These are phyloP conservation scores for Colletotrichum chlorophyti DNA, from an alignment of 2,329 filamentous ascomycete genomes.

Conservation along the genomic window DNA sequence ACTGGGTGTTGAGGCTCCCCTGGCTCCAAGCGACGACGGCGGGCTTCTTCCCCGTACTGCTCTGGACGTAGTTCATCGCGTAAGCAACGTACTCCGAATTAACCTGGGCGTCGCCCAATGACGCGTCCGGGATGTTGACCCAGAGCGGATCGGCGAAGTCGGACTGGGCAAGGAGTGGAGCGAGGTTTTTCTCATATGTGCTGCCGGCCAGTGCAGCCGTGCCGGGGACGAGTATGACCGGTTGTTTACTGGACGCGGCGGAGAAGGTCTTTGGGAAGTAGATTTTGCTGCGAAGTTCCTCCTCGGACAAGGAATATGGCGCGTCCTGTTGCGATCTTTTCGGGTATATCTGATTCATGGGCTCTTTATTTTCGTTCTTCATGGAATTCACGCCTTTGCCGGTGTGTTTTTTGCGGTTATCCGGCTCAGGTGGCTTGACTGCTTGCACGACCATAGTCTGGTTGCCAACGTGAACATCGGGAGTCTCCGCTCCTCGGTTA, in stretches of 20 bases:
- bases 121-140: slow-evolving; percentile 59
- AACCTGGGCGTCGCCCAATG: slow-evolving; percentile 54
- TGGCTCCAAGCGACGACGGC: slow-evolving; percentile 61
- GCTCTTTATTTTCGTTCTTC: slow-evolving; percentile 1
- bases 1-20: slow-evolving; percentile 60
- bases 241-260: slow-evolving; percentile 46
- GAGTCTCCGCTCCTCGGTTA: background rate
- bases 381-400: background rate
- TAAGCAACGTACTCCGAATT: slow-evolving; percentile 64
- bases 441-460: background rate
- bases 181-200: slow-evolving; percentile 54
- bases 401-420: background rate
- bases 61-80: slow-evolving; percentile 62
- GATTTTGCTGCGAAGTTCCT: slow-evolving; percentile 55
- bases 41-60: slow-evolving; percentile 45
- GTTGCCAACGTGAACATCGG: background rate
- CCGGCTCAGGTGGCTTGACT: background rate
- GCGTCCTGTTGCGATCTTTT: slow-evolving; percentile 48
- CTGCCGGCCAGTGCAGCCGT: slow-evolving; percentile 45
- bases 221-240: slow-evolving; percentile 60
- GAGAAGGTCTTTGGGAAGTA: slow-evolving; percentile 57
- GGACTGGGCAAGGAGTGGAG: slow-evolving; percentile 50
- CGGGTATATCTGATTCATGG: slow-evolving; percentile 39
- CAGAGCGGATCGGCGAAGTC: slow-evolving; percentile 57
- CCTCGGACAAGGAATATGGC: slow-evolving; percentile 54